phyloP scores from a whole-genome alignment of 75 land plant genomes.

The Adiantum capillusveneris region DNA sequence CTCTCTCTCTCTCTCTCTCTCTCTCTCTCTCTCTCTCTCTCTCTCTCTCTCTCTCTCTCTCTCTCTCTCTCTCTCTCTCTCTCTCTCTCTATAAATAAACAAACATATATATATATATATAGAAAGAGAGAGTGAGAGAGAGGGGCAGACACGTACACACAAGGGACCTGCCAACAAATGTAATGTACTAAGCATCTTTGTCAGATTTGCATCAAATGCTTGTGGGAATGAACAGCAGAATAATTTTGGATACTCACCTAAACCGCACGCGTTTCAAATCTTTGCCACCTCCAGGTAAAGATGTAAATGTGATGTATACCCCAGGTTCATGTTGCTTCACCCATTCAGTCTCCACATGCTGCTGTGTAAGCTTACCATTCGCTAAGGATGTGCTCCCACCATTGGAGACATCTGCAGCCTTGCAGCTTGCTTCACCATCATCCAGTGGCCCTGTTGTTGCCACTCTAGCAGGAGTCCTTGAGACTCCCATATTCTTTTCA shows the following conservation, averaged over 20 bases:
- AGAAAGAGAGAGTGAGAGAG: too few relatives aligned
- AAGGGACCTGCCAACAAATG: too few relatives aligned
- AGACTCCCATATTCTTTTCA: neutral
- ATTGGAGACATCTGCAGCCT: neutral
- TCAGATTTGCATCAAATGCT: neutral
- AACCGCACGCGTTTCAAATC: conserved; percentile 96
- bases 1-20: too few relatives aligned
- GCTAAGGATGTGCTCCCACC: conserved; percentile 27
- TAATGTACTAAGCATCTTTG: neutral
- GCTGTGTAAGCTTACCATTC: conserved; percentile 27
- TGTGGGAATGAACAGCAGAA: neutral
- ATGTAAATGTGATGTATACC: conserved; percentile 83
- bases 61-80: too few relatives aligned
- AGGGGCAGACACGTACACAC: too few relatives aligned
- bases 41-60: too few relatives aligned
- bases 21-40: too few relatives aligned
- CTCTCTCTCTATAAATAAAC: too few relatives aligned
- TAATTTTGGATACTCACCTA: conserved; percentile 49
- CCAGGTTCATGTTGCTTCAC: conserved; percentile 99
- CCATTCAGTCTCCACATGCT: conserved; percentile 64
- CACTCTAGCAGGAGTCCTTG: neutral
- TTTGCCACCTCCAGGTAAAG: conserved; percentile 77
- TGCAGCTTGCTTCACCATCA: neutral
- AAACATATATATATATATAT: too few relatives aligned
- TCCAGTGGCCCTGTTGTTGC: neutral